phyloP scores from a whole-genome alignment of 73 alveolate species.

The Symbiodinium pilosum region DNA sequence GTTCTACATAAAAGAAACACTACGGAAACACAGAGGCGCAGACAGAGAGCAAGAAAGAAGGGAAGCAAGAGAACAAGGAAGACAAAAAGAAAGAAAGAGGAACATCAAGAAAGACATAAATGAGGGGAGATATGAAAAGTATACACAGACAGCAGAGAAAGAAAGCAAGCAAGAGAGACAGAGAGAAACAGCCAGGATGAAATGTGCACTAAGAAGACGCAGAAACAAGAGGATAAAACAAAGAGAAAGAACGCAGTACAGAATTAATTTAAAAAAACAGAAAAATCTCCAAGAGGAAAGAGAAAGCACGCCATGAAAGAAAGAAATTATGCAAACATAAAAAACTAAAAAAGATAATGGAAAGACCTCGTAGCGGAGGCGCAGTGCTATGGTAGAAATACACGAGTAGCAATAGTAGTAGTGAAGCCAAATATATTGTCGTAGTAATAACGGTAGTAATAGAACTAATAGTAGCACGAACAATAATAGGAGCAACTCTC shows the following conservation, averaged over 20 bases:
- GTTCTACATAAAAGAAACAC: background rate
- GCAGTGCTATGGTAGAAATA: background rate
- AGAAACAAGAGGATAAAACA: background rate
- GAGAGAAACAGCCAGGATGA: background rate
- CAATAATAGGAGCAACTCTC: background rate
- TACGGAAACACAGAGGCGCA: background rate
- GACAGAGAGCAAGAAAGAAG: background rate
- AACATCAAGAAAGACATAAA: background rate
- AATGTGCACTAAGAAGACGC: background rate
- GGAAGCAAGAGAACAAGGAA: background rate
- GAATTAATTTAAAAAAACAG: background rate
- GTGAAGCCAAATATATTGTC: background rate
- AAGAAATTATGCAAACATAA: background rate
- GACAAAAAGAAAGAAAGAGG: background rate
- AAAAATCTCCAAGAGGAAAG: background rate
- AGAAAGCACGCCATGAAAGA: background rate
- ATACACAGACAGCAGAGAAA: background rate
- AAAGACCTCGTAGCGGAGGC: background rate
- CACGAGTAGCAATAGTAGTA: background rate
- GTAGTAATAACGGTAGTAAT: background rate
- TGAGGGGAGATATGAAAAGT: background rate
- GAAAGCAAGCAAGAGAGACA: background rate
- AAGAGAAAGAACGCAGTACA: background rate
- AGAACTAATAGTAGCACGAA: background rate
- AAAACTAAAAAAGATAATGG: background rate